Conservation (phyloP, 1,284 basidiomycete genomes). For the Ceratobasidium sp. region DNA sequence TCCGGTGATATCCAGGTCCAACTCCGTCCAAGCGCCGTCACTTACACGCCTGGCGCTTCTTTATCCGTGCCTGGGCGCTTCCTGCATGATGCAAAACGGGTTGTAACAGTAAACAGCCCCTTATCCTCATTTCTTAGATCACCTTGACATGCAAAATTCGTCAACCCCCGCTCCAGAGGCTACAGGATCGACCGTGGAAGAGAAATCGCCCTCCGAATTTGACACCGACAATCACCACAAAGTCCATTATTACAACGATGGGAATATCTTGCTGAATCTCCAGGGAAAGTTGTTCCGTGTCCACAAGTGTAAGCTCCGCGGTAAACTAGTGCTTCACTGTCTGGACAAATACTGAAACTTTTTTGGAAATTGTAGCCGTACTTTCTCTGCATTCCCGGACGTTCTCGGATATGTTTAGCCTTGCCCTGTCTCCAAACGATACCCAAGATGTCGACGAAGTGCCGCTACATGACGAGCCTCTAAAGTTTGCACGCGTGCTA, state of each 20-base stretch:
- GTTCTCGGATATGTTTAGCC: slow-evolving; percentile 29
- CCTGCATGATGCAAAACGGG: no score
- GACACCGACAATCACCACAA: slow-evolving; percentile 12
- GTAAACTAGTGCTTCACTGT: not conserved
- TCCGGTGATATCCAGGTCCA: slow-evolving; percentile 1
- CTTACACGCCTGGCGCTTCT: slow-evolving; percentile 11
- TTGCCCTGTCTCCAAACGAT: not conserved
- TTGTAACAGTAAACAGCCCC: not conserved
- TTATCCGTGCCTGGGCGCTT: slow-evolving; percentile 8
- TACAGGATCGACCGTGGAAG: not conserved
- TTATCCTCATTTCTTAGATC: not conserved
- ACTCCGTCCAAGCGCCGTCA: slow-evolving; percentile 14
- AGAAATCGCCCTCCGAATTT: not conserved
- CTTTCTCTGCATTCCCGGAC: slow-evolving; percentile 16
- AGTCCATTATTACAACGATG: slow-evolving; percentile 26
- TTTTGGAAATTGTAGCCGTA: not conserved
- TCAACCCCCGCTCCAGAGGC: slow-evolving; percentile 2
- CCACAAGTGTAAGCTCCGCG: slow-evolving; percentile 24
- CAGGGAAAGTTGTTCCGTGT: slow-evolving; percentile 15
- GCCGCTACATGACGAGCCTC: slow-evolving; percentile 1
- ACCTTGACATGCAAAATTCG: not conserved
- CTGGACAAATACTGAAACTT: not conserved
- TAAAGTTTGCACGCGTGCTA: slow-evolving; percentile 11
- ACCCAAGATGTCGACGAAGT: slow-evolving; percentile 10
- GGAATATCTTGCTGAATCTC: slow-evolving; percentile 15